phyloP scores from a whole-genome alignment of 768 basidiomycete genomes.

The Pleurotus tuber-regium region DNA sequence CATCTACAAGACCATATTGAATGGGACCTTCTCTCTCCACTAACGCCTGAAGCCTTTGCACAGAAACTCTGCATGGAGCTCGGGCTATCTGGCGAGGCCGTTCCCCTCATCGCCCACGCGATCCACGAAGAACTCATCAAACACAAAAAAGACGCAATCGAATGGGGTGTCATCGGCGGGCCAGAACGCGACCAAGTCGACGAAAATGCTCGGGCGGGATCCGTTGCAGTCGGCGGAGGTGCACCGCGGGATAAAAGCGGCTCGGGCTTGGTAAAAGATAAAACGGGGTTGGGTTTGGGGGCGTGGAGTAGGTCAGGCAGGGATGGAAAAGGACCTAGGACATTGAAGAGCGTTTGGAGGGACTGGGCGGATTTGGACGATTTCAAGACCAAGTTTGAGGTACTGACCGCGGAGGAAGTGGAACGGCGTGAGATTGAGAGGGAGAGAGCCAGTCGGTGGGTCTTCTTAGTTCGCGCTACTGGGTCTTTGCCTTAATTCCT shows the following conservation, averaged over 20 bases:
- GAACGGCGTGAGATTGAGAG: slow-evolving; percentile 86
- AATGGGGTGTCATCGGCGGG: slow-evolving; percentile 85
- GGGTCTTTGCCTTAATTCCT: slow-evolving; percentile 8
- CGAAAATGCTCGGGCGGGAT: slow-evolving; percentile 28
- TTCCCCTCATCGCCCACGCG: slow-evolving; percentile 88
- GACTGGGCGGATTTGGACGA: slow-evolving; percentile 94
- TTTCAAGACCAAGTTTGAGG: slow-evolving; percentile 85
- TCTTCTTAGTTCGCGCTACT: slow-evolving; percentile 4
- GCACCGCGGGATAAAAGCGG: slow-evolving; percentile 46
- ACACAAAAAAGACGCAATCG: slow-evolving; percentile 93
- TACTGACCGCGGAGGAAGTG: slow-evolving; percentile 86
- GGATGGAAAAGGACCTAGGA: slow-evolving; percentile 78
- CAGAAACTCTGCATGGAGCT: slow-evolving; percentile 79
- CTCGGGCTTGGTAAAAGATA: slow-evolving; percentile 66
- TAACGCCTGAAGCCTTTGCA: slow-evolving; percentile 88
- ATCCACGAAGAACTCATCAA: slow-evolving; percentile 94
- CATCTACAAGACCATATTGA: slow-evolving; percentile 95
- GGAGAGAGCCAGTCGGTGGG: slow-evolving; percentile 74
- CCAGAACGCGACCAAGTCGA: slow-evolving; percentile 17
- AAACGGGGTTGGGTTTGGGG: slow-evolving; percentile 75
- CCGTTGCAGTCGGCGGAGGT: slow-evolving; percentile 26
- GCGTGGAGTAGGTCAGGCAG: slow-evolving; percentile 78
- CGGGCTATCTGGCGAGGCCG: slow-evolving; percentile 83
- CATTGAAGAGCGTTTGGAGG: slow-evolving; percentile 86
- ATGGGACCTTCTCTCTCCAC: slow-evolving; percentile 93